Evolutionary conservation across 768 basidiomycete genomes (phyloP), one percentile per base, ranked within the genome.

Genomic region (Strobilomyces confusus): DNA sequence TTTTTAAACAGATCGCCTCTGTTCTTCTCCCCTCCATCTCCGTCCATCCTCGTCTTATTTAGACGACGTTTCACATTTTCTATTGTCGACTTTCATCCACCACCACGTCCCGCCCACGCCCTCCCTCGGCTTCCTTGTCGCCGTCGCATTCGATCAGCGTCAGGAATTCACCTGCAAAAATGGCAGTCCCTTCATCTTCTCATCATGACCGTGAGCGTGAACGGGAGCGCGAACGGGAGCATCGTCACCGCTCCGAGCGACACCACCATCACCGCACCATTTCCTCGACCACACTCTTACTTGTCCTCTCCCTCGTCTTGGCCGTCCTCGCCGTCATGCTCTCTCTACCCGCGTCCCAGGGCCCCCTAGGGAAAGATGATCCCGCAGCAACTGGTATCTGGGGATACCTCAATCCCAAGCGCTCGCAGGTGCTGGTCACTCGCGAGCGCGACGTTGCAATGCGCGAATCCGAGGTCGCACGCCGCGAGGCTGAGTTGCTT

Each of bases 271-370:
- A 87, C 62, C 79, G 91, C 54, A 92, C 91, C 50, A 91, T 93
- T 56, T 92, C 91, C 9, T 92, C 91, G 14, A 93, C 91, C 0
- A 93, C 91, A 14, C 83, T 93, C 30, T 80, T 93, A 48, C 84
- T 93, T 32, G 87, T 92, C 46, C 79, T 93, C 38, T 92, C 91
- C 12, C 83, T 93, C 32, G 82, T 93, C 45, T 77, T 93, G 25
- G 91, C 90, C 33, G 89, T 92, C 22, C 79, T 93, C n/a, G 90
- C 91, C 5, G 84, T 93, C 63, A 92, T 93, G 89, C 82, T 93
- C 23, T 91, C 91, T 3, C 77, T 93, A 5, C 91, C 91, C 1
- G 82, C 84, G 0, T 73, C 77, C 41, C 73, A 73, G 43, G 58
- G 72, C n/a, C 53, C 52, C 5, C 56, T 54, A 15, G 72, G 69